These are phyloP conservation scores for Isatis tinctoria DNA, from an alignment of 345 rosid species.

Conservation along the genomic window DNA sequence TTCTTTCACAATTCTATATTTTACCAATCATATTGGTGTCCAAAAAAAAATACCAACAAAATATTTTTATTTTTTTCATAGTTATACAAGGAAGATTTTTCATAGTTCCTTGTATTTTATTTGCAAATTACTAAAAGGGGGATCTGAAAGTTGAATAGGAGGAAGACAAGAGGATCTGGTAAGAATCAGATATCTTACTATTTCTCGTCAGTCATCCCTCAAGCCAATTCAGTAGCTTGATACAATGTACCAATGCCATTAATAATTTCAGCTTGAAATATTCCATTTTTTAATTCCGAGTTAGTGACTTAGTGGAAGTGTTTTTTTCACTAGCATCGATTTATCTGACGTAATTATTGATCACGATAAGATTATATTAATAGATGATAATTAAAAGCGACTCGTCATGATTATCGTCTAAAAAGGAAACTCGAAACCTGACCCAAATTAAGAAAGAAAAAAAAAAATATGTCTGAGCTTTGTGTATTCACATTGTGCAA, in stretches of 20 bases:
- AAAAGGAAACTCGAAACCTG: constrained; percentile 20
- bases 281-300: background rate
- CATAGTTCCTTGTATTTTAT: background rate
- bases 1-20: background rate
- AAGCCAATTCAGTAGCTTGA: background rate
- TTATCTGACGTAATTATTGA: background rate
- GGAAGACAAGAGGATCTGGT: background rate
- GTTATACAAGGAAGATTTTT: background rate
- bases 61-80: too few species aligned
- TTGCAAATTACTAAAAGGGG: background rate
- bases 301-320: constrained; percentile 18
- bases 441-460: constrained; percentile 19
- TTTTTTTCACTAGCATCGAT: background rate
- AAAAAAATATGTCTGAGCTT: background rate
- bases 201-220: background rate
- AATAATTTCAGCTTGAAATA: background rate
- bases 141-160: background rate
- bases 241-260: constrained; percentile 10
- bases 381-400: background rate
- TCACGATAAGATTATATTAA: constrained; percentile 1
- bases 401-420: constrained; percentile 18
- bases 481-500: background rate
- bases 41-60: background rate
- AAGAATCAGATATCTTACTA: background rate
- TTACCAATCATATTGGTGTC: background rate